Conservation (phyloP, 176 grass and related monocot genomes). For the Thalia dealbata region DNA sequence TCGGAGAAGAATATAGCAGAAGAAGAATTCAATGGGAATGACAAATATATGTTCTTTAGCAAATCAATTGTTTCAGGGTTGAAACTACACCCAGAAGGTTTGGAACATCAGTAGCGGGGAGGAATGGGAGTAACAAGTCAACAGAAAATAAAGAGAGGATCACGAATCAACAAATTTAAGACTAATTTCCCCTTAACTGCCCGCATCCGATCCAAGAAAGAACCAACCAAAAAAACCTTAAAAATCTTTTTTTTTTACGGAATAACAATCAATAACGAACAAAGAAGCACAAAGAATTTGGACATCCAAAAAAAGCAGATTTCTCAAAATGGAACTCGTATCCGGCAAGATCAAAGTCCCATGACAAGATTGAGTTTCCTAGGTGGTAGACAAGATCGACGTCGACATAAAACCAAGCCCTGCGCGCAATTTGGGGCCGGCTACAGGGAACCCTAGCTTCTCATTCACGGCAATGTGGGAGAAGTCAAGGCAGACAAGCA, state of each 20-base stretch:
- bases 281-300: not conserved
- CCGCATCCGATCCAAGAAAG: not conserved
- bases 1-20: not conserved
- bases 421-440: not conserved
- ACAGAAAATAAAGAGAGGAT: not conserved
- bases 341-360: not conserved
- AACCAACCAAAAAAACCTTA: not conserved
- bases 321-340: not conserved
- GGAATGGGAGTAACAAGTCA: too few species aligned
- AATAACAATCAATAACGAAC: not conserved
- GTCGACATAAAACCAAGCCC: not conserved
- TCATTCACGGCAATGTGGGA: not conserved
- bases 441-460: conserved; percentile 5
- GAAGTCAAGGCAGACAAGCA: not conserved
- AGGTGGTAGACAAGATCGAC: not conserved
- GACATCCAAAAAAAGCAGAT: not conserved
- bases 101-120: not conserved
- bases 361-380: not conserved
- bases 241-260: not conserved
- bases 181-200: not conserved
- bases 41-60: not conserved
- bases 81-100: not conserved
- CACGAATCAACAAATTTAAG: not conserved
- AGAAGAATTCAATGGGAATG: not conserved
- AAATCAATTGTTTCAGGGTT: not conserved